Evolutionary conservation across 345 rosid species (phyloP).

Genomic region (Psidium friedrichsthalianum): DNA sequence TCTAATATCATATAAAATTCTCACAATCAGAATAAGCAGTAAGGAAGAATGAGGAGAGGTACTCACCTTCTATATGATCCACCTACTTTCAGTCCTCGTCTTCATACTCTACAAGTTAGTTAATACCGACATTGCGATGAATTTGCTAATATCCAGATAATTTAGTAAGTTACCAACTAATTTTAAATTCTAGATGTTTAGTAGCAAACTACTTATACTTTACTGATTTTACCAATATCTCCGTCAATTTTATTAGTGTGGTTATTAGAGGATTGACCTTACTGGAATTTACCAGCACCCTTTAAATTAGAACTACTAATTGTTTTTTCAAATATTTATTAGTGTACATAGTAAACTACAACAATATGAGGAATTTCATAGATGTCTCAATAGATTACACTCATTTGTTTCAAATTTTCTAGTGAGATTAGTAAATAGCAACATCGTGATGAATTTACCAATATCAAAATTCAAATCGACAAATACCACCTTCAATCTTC

Average conservation of each 20-base stretch:
- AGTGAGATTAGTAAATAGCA: too few relatives aligned
- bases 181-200: too few relatives aligned
- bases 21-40: not conserved
- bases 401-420: not conserved
- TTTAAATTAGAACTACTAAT: not conserved
- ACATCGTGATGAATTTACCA: too few relatives aligned
- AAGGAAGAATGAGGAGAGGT: not conserved
- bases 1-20: not conserved
- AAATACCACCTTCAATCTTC: too few relatives aligned
- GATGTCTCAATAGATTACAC: not conserved
- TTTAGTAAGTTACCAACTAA: too few relatives aligned
- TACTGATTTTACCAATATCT: not conserved
- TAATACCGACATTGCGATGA: not conserved
- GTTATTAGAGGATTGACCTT: not conserved
- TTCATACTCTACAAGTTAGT: constrained; percentile 8
- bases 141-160: not conserved
- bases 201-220: not conserved
- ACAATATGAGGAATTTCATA: not conserved
- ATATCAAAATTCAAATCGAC: too few relatives aligned
- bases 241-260: too few relatives aligned
- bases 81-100: constrained; percentile 22
- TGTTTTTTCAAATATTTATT: not conserved
- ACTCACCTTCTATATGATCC: constrained; percentile 4
- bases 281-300: not conserved
- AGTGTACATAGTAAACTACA: not conserved